Evolutionary conservation across 2,329 filamentous ascomycete genomes (phyloP).

Genomic region (Calonectria crousiana): DNA sequence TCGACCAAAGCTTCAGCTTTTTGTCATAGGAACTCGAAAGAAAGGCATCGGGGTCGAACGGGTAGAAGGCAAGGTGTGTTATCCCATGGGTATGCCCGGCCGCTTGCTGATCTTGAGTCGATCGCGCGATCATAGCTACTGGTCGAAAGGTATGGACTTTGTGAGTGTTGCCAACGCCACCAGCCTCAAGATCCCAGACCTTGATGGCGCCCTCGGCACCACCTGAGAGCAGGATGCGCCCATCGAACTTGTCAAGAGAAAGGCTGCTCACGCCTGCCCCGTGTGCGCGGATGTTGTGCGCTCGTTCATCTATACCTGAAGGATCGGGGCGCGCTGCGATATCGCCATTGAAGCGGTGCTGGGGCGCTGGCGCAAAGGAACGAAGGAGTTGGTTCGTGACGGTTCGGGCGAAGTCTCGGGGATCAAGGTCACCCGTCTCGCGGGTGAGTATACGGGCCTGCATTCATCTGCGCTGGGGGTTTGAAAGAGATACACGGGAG

Average conservation of each 20-base stretch:
- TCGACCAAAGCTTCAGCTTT: slow-evolving; percentile 80
- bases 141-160: slow-evolving; percentile 66
- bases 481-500: background rate
- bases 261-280: slow-evolving; percentile 83
- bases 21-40: slow-evolving; percentile 84
- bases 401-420: slow-evolving; percentile 73
- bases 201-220: slow-evolving; percentile 87
- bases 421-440: slow-evolving; percentile 75
- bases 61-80: slow-evolving; percentile 82
- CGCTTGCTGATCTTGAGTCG: slow-evolving; percentile 44
- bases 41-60: slow-evolving; percentile 81
- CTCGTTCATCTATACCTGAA: slow-evolving; percentile 43
- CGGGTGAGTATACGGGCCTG: slow-evolving; percentile 84
- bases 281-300: slow-evolving; percentile 72
- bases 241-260: slow-evolving; percentile 85
- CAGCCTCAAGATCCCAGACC: slow-evolving; percentile 87
- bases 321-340: slow-evolving; percentile 27
- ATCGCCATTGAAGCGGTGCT: slow-evolving; percentile 77
- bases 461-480: slow-evolving; percentile 59
- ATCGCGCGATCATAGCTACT: slow-evolving; percentile 62
- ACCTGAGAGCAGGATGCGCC: slow-evolving; percentile 81
- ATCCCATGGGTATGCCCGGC: slow-evolving; percentile 75
- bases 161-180: slow-evolving; percentile 58
- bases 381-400: slow-evolving; percentile 75
- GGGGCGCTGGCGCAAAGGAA: slow-evolving; percentile 75